Evolutionary conservation across 23 red algal species (phyloP), one percentile per base, ranked within the genome.

Genomic region (Gracilaria gracilis): DNA sequence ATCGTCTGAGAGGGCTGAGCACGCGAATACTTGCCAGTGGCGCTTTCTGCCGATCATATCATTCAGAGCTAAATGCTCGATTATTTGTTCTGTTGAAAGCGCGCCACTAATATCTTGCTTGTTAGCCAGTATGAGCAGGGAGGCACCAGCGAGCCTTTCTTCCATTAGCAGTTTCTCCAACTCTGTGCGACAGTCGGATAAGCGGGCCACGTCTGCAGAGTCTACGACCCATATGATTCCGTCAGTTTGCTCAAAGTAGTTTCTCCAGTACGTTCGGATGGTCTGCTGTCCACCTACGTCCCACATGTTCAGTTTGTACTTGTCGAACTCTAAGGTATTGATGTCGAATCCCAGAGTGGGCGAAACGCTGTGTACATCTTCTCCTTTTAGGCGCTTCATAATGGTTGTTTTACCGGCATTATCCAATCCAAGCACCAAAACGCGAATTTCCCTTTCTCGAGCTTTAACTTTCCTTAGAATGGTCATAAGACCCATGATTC

Each of bases 191-290:
- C 87, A 91, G 27, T 87, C 90, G 20, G 38, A 65, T 37, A 96
- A 67, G 4, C 97, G 91, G 3, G 39, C 38, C 19, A 72, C 80
- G 73, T 96, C 94, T 3, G 97, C 94, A 19, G 93, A 90, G 76
- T 99, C 97, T 4, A 99, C 93, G 11, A 99, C 97, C 91, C 94
- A 99, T 2, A 99, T 87, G 28, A 99, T 82, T 46, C 88, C 97
- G 75, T 99, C 97, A 0, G 97, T 99, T 54, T 85, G 81, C 53
- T 99, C 97, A 91, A 99, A 99, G 54, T 99, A 99, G 87, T 99
- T 99, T 54, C 90, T 48, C 97, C 97, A 99, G 54, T 96, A 99
- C 8, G 97, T 76, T 16, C 97, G 94, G 33, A 99, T 94, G 11
- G 94, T 90, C 46, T 93, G 84, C 53, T 99, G 97, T 33, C 97